phyloP scores from a whole-genome alignment of 1,139 yeast genomes.

The Diutina scorzettiae region DNA sequence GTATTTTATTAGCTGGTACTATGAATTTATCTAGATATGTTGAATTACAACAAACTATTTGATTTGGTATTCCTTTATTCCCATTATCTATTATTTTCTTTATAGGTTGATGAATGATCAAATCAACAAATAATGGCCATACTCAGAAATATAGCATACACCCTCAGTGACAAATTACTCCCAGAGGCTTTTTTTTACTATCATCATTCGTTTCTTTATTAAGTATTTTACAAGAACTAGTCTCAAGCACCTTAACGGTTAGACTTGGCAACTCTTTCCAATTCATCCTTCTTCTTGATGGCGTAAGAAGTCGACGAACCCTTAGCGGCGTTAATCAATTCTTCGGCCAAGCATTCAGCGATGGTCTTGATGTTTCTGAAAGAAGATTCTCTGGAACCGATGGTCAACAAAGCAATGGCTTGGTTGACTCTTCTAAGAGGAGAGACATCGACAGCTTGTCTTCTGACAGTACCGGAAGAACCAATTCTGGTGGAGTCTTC shows the following conservation, averaged over 20 bases:
- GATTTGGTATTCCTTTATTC: too few relatives aligned
- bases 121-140: not conserved
- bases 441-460: constrained; percentile 99
- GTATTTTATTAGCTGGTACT: not conserved
- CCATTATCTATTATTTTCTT: too few relatives aligned
- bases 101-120: too few relatives aligned
- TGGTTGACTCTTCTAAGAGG: constrained; percentile 99
- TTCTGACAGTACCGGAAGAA: constrained; percentile 99
- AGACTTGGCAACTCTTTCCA: constrained; percentile 99
- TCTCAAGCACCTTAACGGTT: constrained; percentile 67
- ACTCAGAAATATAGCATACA: not conserved
- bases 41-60: too few relatives aligned
- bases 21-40: not conserved
- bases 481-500: constrained; percentile 99
- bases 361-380: constrained; percentile 99
- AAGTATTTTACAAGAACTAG: constrained; percentile 9
- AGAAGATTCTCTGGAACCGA: constrained; percentile 99
- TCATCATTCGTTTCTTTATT: not conserved
- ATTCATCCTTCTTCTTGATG: constrained; percentile 99
- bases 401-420: constrained; percentile 94
- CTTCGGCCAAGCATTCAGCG: constrained; percentile 99
- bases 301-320: constrained; percentile 99
- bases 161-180: not conserved
- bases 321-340: constrained; percentile 99
- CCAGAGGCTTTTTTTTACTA: too few relatives aligned